These are phyloP conservation scores for Volvariella surrecta DNA, from an alignment of 1,284 basidiomycete species.

Conservation along the genomic window DNA sequence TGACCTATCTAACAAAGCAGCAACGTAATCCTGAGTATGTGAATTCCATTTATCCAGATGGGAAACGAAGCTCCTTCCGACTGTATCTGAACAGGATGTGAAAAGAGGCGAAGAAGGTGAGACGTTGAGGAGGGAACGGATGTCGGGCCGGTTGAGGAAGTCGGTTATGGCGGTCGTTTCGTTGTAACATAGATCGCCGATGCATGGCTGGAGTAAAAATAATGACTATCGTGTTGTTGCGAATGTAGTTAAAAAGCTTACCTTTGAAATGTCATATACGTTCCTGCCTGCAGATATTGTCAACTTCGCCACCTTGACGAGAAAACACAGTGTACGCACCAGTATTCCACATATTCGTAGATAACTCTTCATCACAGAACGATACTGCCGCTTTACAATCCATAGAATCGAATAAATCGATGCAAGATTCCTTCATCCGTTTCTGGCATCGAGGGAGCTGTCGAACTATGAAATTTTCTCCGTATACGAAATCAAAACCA, in stretches of 20 bases:
- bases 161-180: conserved; percentile 40
- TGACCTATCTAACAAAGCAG: conserved; percentile 61
- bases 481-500: not conserved
- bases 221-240: not conserved
- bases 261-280: conserved; percentile 69
- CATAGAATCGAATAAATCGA: conserved; percentile 51
- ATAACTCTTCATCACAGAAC: conserved; percentile 58
- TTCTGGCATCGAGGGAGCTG: conserved; percentile 50
- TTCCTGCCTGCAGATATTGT: conserved; percentile 36
- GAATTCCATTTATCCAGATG: conserved; percentile 54
- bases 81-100: conserved; percentile 45
- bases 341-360: conserved; percentile 40
- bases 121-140: conserved; percentile 52
- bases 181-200: conserved; percentile 47
- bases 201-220: conserved; percentile 30
- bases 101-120: conserved; percentile 41
- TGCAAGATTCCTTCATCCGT: conserved; percentile 36
- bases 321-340: conserved; percentile 25
- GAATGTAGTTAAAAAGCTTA: conserved; percentile 10
- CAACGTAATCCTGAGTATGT: conserved; percentile 59
- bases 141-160: conserved; percentile 49
- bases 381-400: conserved; percentile 49
- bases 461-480: not conserved
- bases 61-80: conserved; percentile 35
- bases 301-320: not conserved